Base-by-base conservation (phyloP, 1,284 basidiomycete genomes). In the Sporisorium sorghi region DNA sequence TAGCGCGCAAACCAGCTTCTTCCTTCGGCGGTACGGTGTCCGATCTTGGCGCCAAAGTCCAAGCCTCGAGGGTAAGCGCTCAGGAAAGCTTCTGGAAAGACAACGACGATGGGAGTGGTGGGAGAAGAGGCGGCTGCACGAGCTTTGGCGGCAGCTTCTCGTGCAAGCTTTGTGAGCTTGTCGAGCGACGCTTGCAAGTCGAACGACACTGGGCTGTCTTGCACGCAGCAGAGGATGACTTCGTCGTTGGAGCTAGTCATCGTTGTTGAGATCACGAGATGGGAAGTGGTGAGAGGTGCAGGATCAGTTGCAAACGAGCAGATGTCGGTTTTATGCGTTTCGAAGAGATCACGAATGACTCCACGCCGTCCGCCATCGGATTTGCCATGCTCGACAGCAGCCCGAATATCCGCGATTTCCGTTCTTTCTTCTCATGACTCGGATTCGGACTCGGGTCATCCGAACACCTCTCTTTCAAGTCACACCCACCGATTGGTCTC, bases 61-160 rank as follows among this genome's bases (percentile, higher is more conserved):
- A 83, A 55, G 15, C 83, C 81, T 17, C 85, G 68, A 2, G 85
- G 85, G 49, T 86, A 86, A 5, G 77, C 83, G 24, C 69, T 73
- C 17, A 86, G 61, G 33, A 90, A 91, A 19, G 90, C 91, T 81
- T 92, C 91, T 3, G 91, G 91, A 77, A 92, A 90, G 15, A 91
- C 89, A 26, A 88, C 89, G 2, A 92, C 57, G 9, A 73, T 58
- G n/a, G 69, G 63, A 10, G 50, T 53, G 9, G 40, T 24, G 8
- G 54, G 19, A 7, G 55, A 58, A 15, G 51, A 28, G 0, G 62
- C 63, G 15, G 49, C 52, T 21, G 48, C 53, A 12, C 76, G 57
- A 7, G 72, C 76, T 21, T 73, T 61, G n/a, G 17, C 40, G 11
- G 54, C 65, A 7, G 76, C 76, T 30, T 78, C 42, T 15, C 35